Base-by-base conservation (phyloP, 352 stramenopile genomes). In the Lagenidium sp. region DNA sequence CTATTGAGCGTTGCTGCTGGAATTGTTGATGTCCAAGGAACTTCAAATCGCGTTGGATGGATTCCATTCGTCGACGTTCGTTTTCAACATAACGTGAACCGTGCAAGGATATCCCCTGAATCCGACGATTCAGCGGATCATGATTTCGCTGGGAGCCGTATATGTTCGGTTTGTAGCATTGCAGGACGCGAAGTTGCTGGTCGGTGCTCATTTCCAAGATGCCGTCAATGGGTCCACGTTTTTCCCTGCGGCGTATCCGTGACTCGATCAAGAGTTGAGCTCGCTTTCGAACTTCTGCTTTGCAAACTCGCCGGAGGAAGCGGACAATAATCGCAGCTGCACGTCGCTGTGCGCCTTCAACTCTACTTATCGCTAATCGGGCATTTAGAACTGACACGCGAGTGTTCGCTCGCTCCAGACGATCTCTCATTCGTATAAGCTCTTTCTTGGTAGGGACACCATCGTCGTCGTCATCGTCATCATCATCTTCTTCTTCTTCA, bases 111-210 rank as follows among this genome's bases (percentile, higher is more conserved):
- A 60, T 37, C 0, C 52, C 53, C 6, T 46, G 39, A n/a, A 52
- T 45, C 2, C 21, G 31, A 36, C 41, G 32, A 13, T 36, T 44
- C 6, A 24, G 16, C n/a, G 25, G 40, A 16, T 55, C 43, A 4
- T 25, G 10, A 8, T 32, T 21, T 3, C 32, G 22, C 22, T 50
- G 42, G 18, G 53, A 53, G 24, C 63, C 38, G 35, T 70, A 83
- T 1, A 83, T 42, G 13, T 63, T 47, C n/a, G 73, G 73, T 25
- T 85, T 85, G 41, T 79, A 82, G 37, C 70, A 72, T 41, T 80
- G 69, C 36, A 85, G 49, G 2, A 85, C 51, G 1, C 53, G 63
- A 7, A 80, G 53, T 32, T 83, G 73, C 36, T 85, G 41, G 19
- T 44, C 49, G 8, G 51, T 61, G 12, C 53, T 80, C 41, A 82